A percentile compares a stretch with the other conserved stretches of the same genome.
Conservation (phyloP, 75 land plant species). For the Gnetum montanum region DNA sequence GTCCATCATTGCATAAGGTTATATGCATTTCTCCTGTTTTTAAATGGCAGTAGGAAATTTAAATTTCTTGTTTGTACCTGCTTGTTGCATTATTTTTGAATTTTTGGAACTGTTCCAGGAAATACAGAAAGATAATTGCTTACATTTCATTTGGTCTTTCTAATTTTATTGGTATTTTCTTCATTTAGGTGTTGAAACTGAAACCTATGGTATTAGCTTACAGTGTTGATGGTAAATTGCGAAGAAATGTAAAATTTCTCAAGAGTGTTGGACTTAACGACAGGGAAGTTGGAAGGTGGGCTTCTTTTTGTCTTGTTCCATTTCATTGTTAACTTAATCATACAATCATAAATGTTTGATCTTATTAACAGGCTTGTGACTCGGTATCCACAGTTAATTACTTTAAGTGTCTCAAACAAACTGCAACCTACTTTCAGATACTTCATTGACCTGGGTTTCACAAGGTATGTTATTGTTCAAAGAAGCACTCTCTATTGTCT, state of each 20-base stretch:
- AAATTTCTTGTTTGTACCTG: no score
- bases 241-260: constrained; percentile 19
- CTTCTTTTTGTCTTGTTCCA: background rate
- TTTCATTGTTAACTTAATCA: no score
- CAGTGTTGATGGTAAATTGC: constrained; percentile 25
- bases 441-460: constrained; percentile 20
- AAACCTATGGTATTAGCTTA: constrained; percentile 37
- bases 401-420: constrained; percentile 26
- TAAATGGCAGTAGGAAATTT: no score
- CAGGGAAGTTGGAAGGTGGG: constrained; percentile 18
- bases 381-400: constrained; percentile 31
- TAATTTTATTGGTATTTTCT: background rate
- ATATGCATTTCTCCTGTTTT: constrained; percentile 5
- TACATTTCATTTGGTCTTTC: background rate
- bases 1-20: constrained; percentile 26
- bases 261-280: constrained; percentile 17
- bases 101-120: no score
- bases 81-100: no score
- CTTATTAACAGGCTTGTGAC: constrained; percentile 17
- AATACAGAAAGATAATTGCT: no score
- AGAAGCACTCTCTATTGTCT: no score
- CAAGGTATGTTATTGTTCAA: constrained; percentile 21
- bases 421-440: constrained; percentile 23
- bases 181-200: constrained; percentile 16
- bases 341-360: no score